A percentile compares a stretch with the other conserved stretches of the same genome.
Conservation (phyloP, 2,329 filamentous ascomycete species). For the Penicillium paneum region DNA sequence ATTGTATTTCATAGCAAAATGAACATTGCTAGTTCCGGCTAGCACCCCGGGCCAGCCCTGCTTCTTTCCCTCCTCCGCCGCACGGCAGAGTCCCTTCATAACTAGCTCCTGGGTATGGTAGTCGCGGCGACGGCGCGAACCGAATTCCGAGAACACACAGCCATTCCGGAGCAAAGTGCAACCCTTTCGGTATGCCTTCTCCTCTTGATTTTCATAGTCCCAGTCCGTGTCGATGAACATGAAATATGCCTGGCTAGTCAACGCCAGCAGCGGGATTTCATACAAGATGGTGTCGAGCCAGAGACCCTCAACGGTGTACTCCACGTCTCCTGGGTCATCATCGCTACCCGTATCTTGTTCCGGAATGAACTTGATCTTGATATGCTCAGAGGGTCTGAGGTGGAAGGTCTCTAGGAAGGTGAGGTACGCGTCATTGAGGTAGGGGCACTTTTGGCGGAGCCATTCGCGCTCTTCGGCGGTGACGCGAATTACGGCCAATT, state of each 20-base stretch:
- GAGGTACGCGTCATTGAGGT: constrained; percentile 74
- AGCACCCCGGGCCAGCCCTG: constrained; percentile 69
- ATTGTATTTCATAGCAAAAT: constrained; percentile 89
- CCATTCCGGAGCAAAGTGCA: constrained; percentile 72
- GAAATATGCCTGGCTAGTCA: constrained; percentile 96
- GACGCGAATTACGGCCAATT: constrained; percentile 77
- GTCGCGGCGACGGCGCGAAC: constrained; percentile 80
- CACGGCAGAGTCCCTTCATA: constrained; percentile 77
- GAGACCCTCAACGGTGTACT: constrained; percentile 72
- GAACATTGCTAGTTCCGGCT: constrained; percentile 91
- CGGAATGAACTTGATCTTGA: constrained; percentile 64
- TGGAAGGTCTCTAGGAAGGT: constrained; percentile 77
- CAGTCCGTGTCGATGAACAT: constrained; percentile 93
- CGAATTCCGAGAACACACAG: constrained; percentile 91
- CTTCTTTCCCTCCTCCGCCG: constrained; percentile 66
- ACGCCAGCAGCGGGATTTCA: constrained; percentile 87
- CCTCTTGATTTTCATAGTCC: constrained; percentile 81
- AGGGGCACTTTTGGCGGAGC: constrained; percentile 73
- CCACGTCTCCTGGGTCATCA: constrained; percentile 68
- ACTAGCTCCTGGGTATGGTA: constrained; percentile 95
- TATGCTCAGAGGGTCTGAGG: constrained; percentile 75
- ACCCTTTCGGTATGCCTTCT: constrained; percentile 80
- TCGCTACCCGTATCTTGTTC: constrained; percentile 58
- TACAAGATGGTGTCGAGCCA: constrained; percentile 98
- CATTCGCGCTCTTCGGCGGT: constrained; percentile 76